Evolutionary conservation across 768 basidiomycete species (phyloP).

Genomic region (Amanita muscaria): DNA sequence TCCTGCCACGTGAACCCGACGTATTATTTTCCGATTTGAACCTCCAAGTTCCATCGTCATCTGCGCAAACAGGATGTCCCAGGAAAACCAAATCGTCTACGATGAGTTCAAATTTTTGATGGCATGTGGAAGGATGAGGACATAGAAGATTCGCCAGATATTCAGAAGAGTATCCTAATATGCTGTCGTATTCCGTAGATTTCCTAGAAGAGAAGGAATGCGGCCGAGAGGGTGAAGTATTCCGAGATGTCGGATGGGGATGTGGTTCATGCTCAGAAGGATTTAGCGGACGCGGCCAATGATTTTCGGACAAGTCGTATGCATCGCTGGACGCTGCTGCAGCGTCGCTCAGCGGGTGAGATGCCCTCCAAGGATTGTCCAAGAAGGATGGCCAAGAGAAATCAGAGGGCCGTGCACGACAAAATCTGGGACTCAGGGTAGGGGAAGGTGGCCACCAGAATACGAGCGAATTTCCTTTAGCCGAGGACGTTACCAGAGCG

Average conservation of each 20-base stretch:
- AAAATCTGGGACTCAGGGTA: constrained; percentile 52
- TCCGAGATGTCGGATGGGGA: constrained; percentile 38
- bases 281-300: constrained; percentile 47
- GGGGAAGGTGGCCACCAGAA: constrained; percentile 83
- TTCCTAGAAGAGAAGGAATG: constrained; percentile 27
- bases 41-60: constrained; percentile 64
- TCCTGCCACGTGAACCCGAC: constrained; percentile 44
- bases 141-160: constrained; percentile 78
- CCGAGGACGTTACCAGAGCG: constrained; percentile 76
- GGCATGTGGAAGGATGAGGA: constrained; percentile 72
- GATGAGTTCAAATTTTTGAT: constrained; percentile 89
- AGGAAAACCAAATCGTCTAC: constrained; percentile 90
- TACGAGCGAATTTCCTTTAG: constrained; percentile 69
- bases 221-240: constrained; percentile 42
- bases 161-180: constrained; percentile 76
- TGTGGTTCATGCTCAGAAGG: constrained; percentile 40
- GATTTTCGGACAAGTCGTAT: constrained; percentile 38
- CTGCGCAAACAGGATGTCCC: constrained; percentile 87
- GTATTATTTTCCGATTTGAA: constrained; percentile 59
- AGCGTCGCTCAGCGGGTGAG: constrained; percentile 36
- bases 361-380: constrained; percentile 70
- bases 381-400: constrained; percentile 38
- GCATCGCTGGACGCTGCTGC: constrained; percentile 16
- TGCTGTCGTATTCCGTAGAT: constrained; percentile 39
- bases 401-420: constrained; percentile 53